Evolutionary conservation across 192 early-diverging fungal genomes (phyloP).

Genomic region (Coemansia sp.): DNA sequence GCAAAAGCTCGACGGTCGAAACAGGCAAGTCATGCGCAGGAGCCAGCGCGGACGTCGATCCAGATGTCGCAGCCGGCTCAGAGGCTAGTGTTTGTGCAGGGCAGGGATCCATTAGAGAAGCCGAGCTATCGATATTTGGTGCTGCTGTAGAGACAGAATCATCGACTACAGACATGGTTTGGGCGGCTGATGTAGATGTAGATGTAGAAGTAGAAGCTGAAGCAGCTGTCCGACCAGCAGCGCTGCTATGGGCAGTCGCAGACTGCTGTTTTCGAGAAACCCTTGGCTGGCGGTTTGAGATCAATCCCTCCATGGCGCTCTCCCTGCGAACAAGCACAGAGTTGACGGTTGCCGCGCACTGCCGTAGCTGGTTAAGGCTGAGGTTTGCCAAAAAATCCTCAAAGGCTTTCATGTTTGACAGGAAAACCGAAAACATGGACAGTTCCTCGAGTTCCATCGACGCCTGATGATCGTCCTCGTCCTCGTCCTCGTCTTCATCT

Average conservation of each 20-base stretch:
- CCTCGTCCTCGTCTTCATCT: slow-evolving; percentile 9
- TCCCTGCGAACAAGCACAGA: slow-evolving; percentile 46
- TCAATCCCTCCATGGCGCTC: slow-evolving; percentile 6
- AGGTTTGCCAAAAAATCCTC: slow-evolving; percentile 43
- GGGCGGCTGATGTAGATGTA: too few relatives aligned
- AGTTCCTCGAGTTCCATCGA: slow-evolving; percentile 50
- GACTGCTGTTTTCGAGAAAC: not conserved
- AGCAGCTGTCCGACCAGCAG: not conserved
- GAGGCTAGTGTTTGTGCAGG: too few relatives aligned
- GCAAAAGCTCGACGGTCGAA: slow-evolving; percentile 31
- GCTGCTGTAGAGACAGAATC: too few relatives aligned
- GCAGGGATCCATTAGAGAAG: too few relatives aligned
- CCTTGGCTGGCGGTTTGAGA: not conserved
- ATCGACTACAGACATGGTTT: too few relatives aligned
- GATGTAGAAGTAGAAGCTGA: not conserved
- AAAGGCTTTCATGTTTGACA: slow-evolving; percentile 42
- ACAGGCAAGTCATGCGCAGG: not conserved
- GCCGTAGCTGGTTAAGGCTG: slow-evolving; percentile 49
- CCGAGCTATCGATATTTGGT: too few relatives aligned
- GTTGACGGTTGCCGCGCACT: slow-evolving; percentile 53
- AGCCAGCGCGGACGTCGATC: not conserved
- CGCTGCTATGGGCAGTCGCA: not conserved
- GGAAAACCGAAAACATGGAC: slow-evolving; percentile 49
- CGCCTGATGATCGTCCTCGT: slow-evolving; percentile 19
- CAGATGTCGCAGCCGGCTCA: not conserved